Evolutionary conservation across 2,329 filamentous ascomycete genomes (phyloP), one percentile per base, ranked within the genome.

Genomic region (Pseudocercospora fuligena): DNA sequence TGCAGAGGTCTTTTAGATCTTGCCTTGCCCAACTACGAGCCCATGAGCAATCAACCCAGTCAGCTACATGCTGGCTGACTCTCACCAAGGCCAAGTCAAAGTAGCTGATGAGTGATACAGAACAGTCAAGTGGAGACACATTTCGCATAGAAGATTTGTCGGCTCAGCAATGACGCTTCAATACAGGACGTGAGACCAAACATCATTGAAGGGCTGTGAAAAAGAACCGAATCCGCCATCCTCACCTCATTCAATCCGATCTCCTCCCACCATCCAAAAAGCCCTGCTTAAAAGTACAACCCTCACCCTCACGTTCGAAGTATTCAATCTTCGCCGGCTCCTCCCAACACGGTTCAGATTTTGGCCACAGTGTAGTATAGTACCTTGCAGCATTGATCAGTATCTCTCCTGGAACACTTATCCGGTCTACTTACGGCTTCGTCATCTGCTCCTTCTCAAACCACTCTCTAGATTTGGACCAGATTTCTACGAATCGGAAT

Each of bases 401-500:
- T 3, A 27, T 56, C 25, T 19, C 66, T 67, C 46, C 68, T n/a
- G n/a, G n/a, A n/a, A n/a, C n/a, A n/a, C n/a, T n/a, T n/a, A n/a
- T n/a, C n/a, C n/a, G n/a, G 29, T n/a, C 46, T 61, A 47, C 71
- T 33, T 70, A 72, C 0, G 65, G 58, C 47, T 73, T 73, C 0
- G 66, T 71, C 54, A 73, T 67, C 59, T 72, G 70, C 43, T 69
- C 60, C 36, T 66, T 66, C 16, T 69, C 64, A 33, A 72, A 71
- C 66, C 70, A 72, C 51, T 69, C 46, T 8, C 65, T 60, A 6
- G 62, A 64, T 11, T 63, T 66, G 16, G 46, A 36, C 72, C 70
- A 73, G 23, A 73, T 54, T 60, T 72, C 72, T 0, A 73, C 65
- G 31, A 73, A 69, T 5, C 69, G 63, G 56, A 71, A 70, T 1